phyloP scores from a whole-genome alignment of 1,284 basidiomycete species.

The Malassezia sympodialis region DNA sequence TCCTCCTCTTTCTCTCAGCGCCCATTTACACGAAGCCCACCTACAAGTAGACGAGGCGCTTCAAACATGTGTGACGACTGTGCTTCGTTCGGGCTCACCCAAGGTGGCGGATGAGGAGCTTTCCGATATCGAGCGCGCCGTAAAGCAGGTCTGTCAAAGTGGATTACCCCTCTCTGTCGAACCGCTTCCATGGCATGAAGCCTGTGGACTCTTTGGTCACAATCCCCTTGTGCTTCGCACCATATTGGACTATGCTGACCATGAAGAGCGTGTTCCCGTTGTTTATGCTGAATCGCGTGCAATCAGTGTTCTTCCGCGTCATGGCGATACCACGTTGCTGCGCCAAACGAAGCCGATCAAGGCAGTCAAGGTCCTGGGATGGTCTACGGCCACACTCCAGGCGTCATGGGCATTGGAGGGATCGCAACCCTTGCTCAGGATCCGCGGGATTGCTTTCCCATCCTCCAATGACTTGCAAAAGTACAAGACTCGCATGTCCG shows the following conservation, averaged over 20 bases:
- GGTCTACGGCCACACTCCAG: constrained; percentile 17
- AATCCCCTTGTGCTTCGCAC: not conserved
- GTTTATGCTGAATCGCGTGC: not conserved
- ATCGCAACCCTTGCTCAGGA: constrained; percentile 11
- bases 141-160: not conserved
- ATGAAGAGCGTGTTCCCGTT: not conserved
- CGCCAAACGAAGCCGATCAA: constrained; percentile 16
- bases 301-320: not conserved
- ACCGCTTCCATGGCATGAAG: not conserved
- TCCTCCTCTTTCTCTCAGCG: not conserved
- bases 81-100: not conserved
- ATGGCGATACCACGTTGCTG: constrained; percentile 5
- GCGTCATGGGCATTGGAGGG: not conserved
- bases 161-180: not conserved
- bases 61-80: not conserved
- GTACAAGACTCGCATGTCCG: constrained; percentile 3
- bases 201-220: constrained; percentile 13
- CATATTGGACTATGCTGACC: not conserved
- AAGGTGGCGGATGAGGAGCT: not conserved
- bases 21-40: not conserved
- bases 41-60: constrained; percentile 1
- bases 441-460: constrained; percentile 22
- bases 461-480: constrained; percentile 9
- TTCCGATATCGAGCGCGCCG: not conserved
- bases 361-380: constrained; percentile 14